Base-by-base conservation (phyloP, 2,329 filamentous ascomycete genomes). In the Colletotrichum sp. region DNA sequence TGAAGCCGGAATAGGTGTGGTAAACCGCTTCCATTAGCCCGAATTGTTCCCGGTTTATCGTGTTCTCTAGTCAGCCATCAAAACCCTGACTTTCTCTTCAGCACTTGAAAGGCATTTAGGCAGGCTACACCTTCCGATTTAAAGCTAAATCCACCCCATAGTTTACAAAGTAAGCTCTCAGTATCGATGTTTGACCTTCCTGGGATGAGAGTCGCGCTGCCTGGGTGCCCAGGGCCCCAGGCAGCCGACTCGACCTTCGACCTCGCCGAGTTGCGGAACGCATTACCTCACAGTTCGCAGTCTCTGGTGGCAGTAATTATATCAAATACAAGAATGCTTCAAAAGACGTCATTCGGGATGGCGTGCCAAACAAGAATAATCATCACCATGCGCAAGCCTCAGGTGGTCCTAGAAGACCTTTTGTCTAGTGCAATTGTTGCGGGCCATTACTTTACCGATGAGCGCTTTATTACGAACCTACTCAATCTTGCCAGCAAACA, bases 251-350 rank as follows among this genome's bases (percentile, higher is more conserved):
- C 36, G 16, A 18, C 36, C 16, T 43, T 43, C 16, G 36, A 43
- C 36, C 16, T 43, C 36, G 36, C 16, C 36, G 16, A 43, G 36
- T 10, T 43, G 36, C 16, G 16, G 5, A 5, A 43, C 36, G 36
- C 16, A 43, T 43, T 43, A 43, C 36, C 36, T 10, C 38, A 3
- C 18, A n/a, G 38, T 1, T 43, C 38, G 18, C 18, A 43, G 38
- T n/a, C 18, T 43, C 5, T 1, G 5, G 8, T n/a, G 38, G 18
- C 3, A n/a, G 5, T 0, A 43, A n/a, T 1, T 3, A 5, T 10
- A 43, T 43, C 38, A 43, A 10, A 43, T 43, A 43, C 18, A 6
- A n/a, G 18, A 43, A 10, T 6, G 1, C 3, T n/a, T 0, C 38
- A 43, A 43, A 18, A 43, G 38, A 10, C 18, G 9, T 43, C 18